Evolutionary conservation across 192 early-diverging fungal species (phyloP).

Genomic region (Coemansia sp.): DNA sequence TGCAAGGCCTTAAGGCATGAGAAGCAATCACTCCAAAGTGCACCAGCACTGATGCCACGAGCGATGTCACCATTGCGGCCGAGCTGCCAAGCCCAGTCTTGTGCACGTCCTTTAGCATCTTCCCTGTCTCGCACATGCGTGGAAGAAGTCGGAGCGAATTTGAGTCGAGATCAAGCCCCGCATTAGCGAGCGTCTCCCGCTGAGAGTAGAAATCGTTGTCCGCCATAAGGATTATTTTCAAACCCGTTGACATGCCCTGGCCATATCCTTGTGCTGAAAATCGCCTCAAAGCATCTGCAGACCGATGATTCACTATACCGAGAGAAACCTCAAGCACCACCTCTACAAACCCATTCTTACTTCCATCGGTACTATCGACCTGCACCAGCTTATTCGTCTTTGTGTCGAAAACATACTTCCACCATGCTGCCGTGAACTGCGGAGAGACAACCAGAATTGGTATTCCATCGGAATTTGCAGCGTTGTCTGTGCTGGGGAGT

Average conservation of each 20-base stretch:
- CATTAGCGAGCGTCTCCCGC: constrained; percentile 61
- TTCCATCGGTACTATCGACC: constrained; percentile 29
- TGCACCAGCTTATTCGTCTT: constrained; percentile 24
- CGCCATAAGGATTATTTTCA: constrained; percentile 79
- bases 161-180: constrained; percentile 56
- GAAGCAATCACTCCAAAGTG: constrained; percentile 64
- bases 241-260: constrained; percentile 28
- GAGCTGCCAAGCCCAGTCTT: constrained; percentile 98
- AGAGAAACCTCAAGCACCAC: constrained; percentile 44
- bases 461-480: neutral
- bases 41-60: constrained; percentile 74
- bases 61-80: constrained; percentile 93
- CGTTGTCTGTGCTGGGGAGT: neutral
- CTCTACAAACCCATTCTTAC: constrained; percentile 41
- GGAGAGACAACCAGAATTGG: constrained; percentile 69
- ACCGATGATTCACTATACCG: constrained; percentile 22
- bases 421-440: constrained; percentile 82
- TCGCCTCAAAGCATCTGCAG: constrained; percentile 11
- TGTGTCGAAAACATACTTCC: constrained; percentile 64
- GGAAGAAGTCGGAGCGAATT: constrained; percentile 61
- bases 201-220: constrained; percentile 99
- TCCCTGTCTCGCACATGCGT: constrained; percentile 64
- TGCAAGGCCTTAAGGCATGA: constrained; percentile 14
- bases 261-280: neutral
- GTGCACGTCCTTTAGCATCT: constrained; percentile 68